Evolutionary conservation across 352 stramenopile genomes (phyloP), one percentile per base, ranked within the genome.

Genomic region (Albugo laibachii): DNA sequence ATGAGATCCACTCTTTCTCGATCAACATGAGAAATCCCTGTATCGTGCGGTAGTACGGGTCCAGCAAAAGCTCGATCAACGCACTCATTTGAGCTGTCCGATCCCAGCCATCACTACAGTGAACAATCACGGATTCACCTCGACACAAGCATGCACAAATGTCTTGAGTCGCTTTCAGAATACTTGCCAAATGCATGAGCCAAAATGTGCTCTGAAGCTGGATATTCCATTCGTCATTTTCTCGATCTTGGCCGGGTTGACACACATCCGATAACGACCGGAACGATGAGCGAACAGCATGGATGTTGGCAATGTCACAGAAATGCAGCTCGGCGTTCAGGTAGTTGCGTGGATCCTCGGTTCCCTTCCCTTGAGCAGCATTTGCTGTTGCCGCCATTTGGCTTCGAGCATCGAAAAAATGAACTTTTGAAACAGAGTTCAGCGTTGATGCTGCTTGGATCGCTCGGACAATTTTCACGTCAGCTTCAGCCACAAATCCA

Each of bases 81-180:
- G 65, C 80, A 2, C 79, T 87, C 19, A 99, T 83, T 69, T 99
- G 94, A 5, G 92, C 84, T 5, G 96, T 99, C 13, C 96, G 80
- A 68, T 99, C 96, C 96, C 96, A 99, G 11, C 95, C 95, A 55
- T 99, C 94, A 55, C 83, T 97, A 60, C 96, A 99, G 61, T 99
- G 95, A 41, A 99, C 75, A 60, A 99, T 85, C 8, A 98, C 85
- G 1, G 94, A 95, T 27, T 95, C 75, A 21, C 83, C 72, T 53
- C 97, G 84, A 45, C 84, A 87, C 21, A 98, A 63, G 58, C 85
- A 92, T 41, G 91, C 87, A 24, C 94, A 97, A 11, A 97, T 92
- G 34, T 88, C 74, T 62, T 95, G 93, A 14, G 92, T 78, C 1
- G 92, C 91, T 13, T 76, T 76, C 16, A 99, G 68, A 45, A 99